Base-by-base conservation (phyloP, 2,329 filamentous ascomycete species). In the Hypoxylon sp. region DNA sequence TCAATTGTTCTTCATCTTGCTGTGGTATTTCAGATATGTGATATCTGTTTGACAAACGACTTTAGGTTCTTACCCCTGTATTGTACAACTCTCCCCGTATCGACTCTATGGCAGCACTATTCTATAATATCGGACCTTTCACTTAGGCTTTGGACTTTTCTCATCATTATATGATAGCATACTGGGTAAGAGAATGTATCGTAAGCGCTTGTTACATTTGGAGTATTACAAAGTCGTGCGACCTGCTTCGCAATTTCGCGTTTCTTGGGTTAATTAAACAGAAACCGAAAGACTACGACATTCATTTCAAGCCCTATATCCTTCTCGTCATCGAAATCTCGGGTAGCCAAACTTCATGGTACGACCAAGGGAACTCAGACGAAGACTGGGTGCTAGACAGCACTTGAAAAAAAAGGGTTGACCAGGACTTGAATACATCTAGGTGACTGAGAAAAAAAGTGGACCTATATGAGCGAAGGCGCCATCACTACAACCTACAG, bases 401-500 rank as follows among this genome's bases (percentile, higher is more conserved):
- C 25, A 27, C 25, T 25, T 25, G 25, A 4, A 4, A 25, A 25
- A 25, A 25, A 25, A 4, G 4, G 2, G 4, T 25, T 25, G 6
- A 33, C 10, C 31, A 33, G 31, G 31, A 33, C 25, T 25, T 25
- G 25, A 4, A 25, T 25, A 25, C 25, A 2, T 25, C 25, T 25
- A 25, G 2, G 25, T 25, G 4, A 25, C 25, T 25, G 2, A 25
- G 2, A 25, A 4, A 25, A 33, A 33, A 33, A 6, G 31, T 33
- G 6, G 31, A 51, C 61, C 58, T 35, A 64, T 53, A 64, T 33
- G 4, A 64, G 46, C 14, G 27, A 51, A 46, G 61, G 51, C 11
- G 57, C 46, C 61, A 64, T 53, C 53, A 46, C 53, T 17, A 58
- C 53, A 13, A 5, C 25, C 25, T 27, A 27, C 3, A 27, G 25